A percentile compares a stretch with the other conserved stretches of the same genome.
These are phyloP conservation scores for Lasiodiplodia citricola DNA, from an alignment of 2,329 filamentous ascomycete genomes.

Conservation along the genomic window DNA sequence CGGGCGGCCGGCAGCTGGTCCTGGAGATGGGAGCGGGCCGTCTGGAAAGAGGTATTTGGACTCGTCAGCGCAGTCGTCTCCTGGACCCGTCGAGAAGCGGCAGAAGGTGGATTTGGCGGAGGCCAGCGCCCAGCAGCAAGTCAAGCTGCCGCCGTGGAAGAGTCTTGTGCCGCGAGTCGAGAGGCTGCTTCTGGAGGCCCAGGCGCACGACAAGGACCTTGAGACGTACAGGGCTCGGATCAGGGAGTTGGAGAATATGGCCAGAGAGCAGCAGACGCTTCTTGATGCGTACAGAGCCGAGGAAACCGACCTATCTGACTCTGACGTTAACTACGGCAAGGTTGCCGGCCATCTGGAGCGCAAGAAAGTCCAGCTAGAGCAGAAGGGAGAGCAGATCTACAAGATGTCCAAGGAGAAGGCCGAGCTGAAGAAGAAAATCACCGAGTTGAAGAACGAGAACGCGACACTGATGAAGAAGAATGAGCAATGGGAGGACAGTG, in stretches of 20 bases:
- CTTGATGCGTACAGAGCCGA: not conserved
- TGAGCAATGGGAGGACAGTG: too few relatives aligned
- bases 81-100: not conserved
- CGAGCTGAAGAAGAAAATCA: not conserved
- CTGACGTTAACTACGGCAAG: not conserved
- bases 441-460: not conserved
- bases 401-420: not conserved
- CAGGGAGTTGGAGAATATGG: not conserved
- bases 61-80: not conserved
- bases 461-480: not conserved
- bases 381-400: not conserved
- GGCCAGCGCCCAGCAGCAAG: too few relatives aligned
- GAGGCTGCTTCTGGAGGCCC: not conserved
- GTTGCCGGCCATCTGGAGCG: not conserved
- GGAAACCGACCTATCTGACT: too few relatives aligned
- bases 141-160: not conserved
- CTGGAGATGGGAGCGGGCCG: not conserved
- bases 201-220: not conserved
- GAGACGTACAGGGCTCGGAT: not conserved
- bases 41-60: not conserved
- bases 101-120: not conserved
- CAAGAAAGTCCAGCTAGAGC: not conserved
- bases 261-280: not conserved
- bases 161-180: not conserved
- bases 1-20: too few relatives aligned